Conservation (phyloP, 2,329 filamentous ascomycete genomes). For the Fusarium agapanthi region DNA sequence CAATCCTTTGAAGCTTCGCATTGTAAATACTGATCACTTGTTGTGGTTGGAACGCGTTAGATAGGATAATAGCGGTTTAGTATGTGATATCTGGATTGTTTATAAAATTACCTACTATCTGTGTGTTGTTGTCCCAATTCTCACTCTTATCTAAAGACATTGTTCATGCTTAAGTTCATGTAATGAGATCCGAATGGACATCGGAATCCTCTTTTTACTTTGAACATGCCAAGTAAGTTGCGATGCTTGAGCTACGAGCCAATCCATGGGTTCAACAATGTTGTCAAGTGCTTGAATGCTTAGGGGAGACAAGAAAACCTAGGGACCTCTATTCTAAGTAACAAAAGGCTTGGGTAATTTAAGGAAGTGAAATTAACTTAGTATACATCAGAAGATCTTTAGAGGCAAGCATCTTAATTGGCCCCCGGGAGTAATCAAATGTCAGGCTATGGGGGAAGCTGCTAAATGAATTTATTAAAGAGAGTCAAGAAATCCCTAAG, state of each 20-base stretch:
- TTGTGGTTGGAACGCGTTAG: neutral
- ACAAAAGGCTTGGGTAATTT: neutral
- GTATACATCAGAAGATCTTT: neutral
- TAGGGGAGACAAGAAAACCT: neutral
- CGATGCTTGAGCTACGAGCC: neutral
- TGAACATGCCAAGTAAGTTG: fast-evolving
- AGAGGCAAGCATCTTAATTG: neutral
- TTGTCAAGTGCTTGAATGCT: too few relatives aligned
- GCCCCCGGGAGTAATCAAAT: neutral
- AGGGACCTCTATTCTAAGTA: too few relatives aligned
- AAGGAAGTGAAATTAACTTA: neutral
- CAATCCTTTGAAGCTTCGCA: too few relatives aligned
- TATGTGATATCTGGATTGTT: neutral
- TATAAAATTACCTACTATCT: neutral
- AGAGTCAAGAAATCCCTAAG: neutral
- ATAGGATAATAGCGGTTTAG: fast-evolving
- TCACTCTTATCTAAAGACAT: neutral
- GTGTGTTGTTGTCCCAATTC: neutral
- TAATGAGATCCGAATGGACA: too few relatives aligned
- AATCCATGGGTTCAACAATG: neutral
- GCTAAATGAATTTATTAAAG: neutral
- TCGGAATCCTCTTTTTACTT: neutral
- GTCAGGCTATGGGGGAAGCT: too few relatives aligned
- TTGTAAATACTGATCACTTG: neutral
- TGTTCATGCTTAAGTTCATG: neutral